Conservation (phyloP, 164 flowering plant genomes). For the Vitis amurensis region DNA sequence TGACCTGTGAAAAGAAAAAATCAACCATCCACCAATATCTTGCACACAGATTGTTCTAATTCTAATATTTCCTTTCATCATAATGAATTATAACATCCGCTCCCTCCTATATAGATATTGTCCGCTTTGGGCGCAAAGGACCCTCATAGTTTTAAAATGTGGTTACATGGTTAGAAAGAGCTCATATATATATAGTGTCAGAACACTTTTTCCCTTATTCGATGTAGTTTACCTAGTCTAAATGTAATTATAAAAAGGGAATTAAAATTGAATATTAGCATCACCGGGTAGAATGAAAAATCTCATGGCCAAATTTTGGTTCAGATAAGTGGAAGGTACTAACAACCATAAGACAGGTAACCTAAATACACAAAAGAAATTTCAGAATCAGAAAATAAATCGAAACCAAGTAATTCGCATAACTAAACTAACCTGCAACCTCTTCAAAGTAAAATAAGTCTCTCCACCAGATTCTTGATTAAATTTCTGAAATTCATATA, state of each 20-base stretch:
- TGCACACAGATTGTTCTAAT: background rate
- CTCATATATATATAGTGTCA: too few relatives aligned
- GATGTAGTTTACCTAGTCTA: too few relatives aligned
- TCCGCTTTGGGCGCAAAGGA: too few relatives aligned
- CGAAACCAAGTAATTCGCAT: background rate
- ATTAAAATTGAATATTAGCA: too few relatives aligned
- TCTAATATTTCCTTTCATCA: too few relatives aligned
- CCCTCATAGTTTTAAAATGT: too few relatives aligned
- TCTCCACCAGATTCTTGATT: constrained; percentile 84
- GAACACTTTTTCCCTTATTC: too few relatives aligned
- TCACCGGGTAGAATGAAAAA: background rate
- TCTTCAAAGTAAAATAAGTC: constrained; percentile 60
- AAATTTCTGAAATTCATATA: constrained; percentile 88
- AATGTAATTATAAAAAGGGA: too few relatives aligned
- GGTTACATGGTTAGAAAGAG: too few relatives aligned
- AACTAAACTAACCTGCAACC: constrained; percentile 72
- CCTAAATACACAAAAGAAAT: background rate
- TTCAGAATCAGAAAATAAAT: background rate
- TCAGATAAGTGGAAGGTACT: too few relatives aligned
- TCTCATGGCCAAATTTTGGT: background rate
- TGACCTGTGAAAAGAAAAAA: constrained; percentile 42
- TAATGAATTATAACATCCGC: too few relatives aligned
- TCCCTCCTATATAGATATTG: too few relatives aligned
- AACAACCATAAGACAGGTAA: constrained; percentile 2
- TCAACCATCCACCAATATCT: background rate